A percentile compares a stretch with the other conserved stretches of the same genome.
These are phyloP conservation scores for Cercospora berteroae DNA, from an alignment of 2,329 filamentous ascomycete genomes.

Conservation along the genomic window DNA sequence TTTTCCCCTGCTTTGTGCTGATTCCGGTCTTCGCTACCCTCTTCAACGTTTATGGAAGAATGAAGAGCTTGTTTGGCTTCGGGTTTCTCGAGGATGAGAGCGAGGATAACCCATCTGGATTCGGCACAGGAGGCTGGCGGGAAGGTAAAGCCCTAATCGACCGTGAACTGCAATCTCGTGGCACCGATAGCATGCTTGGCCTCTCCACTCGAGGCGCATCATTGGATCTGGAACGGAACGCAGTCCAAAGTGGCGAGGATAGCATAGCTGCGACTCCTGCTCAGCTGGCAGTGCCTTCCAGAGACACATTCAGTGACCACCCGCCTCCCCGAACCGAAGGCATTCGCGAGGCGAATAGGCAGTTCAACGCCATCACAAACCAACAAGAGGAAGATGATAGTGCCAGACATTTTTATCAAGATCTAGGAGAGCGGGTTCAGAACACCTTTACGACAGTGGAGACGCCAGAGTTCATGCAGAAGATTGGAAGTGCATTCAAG, in stretches of 20 bases:
- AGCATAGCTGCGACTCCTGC: slow-evolving; percentile 2
- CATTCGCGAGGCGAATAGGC: slow-evolving; percentile 30
- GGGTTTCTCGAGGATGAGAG: slow-evolving; percentile 75
- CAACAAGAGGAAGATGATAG: slow-evolving; percentile 61
- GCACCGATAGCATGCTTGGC: slow-evolving; percentile 38
- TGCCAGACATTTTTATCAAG: slow-evolving; percentile 68
- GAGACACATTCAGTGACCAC: slow-evolving; percentile 10
- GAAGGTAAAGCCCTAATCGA: slow-evolving; percentile 90
- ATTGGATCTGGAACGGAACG: slow-evolving; percentile 30
- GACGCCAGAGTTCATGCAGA: slow-evolving; percentile 70
- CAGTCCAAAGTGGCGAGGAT: not conserved
- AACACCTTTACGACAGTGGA: slow-evolving; percentile 88
- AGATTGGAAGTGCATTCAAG: slow-evolving; percentile 66
- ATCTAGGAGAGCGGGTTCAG: slow-evolving; percentile 78
- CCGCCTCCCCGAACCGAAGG: slow-evolving; percentile 18
- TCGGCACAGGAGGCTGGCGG: slow-evolving; percentile 81
- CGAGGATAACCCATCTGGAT: slow-evolving; percentile 60
- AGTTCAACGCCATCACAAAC: slow-evolving; percentile 36
- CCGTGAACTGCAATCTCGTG: slow-evolving; percentile 60
- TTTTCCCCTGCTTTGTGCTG: slow-evolving; percentile 86
- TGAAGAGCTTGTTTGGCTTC: slow-evolving; percentile 75
- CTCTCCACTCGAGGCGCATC: slow-evolving; percentile 32
- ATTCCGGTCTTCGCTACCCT: slow-evolving; percentile 80
- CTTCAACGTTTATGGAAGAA: slow-evolving; percentile 84
- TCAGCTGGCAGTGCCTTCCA: not conserved